Evolutionary conservation across 805 yeast species (phyloP).

Genomic region (Yarrowia deformans): DNA sequence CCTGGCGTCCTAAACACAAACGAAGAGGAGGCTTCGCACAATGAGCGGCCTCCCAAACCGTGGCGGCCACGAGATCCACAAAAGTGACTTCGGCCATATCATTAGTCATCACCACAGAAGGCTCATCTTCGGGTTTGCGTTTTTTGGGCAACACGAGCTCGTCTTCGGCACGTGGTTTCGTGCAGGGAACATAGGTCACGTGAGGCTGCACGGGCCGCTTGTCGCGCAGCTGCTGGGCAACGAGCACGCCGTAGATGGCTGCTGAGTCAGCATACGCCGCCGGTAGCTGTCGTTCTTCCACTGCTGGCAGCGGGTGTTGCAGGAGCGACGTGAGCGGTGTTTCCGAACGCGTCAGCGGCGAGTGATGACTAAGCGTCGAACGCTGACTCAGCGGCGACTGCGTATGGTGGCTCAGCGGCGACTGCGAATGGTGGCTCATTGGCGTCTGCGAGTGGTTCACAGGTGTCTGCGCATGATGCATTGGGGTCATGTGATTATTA

Average conservation of each 20-base stretch:
- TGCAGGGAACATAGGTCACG: constrained; percentile 6
- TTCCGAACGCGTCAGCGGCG: background rate
- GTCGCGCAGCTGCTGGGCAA: constrained; percentile 20
- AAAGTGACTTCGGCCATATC: constrained; percentile 39
- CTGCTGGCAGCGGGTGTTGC: background rate
- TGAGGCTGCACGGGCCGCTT: constrained; percentile 1
- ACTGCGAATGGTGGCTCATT: background rate
- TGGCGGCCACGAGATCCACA: constrained; percentile 44
- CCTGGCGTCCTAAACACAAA: constrained; percentile 46
- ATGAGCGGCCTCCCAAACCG: constrained; percentile 47
- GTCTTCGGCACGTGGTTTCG: constrained; percentile 2
- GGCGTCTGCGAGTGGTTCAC: background rate
- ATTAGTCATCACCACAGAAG: background rate
- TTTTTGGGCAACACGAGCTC: constrained; percentile 13
- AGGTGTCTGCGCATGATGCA: background rate
- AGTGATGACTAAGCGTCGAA: background rate
- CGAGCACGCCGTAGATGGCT: constrained; percentile 19
- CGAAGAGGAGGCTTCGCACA: constrained; percentile 48
- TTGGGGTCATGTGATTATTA: background rate
- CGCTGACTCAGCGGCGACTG: background rate
- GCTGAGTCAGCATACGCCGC: constrained; percentile 27
- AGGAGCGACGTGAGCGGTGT: constrained; percentile 5
- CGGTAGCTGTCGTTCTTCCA: constrained; percentile 8
- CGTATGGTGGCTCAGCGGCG: constrained; percentile 1
- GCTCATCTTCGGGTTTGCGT: background rate